A percentile compares a stretch with the other conserved stretches of the same genome.
Conservation (phyloP, 768 basidiomycete genomes). For the Agaricus bisporus region DNA sequence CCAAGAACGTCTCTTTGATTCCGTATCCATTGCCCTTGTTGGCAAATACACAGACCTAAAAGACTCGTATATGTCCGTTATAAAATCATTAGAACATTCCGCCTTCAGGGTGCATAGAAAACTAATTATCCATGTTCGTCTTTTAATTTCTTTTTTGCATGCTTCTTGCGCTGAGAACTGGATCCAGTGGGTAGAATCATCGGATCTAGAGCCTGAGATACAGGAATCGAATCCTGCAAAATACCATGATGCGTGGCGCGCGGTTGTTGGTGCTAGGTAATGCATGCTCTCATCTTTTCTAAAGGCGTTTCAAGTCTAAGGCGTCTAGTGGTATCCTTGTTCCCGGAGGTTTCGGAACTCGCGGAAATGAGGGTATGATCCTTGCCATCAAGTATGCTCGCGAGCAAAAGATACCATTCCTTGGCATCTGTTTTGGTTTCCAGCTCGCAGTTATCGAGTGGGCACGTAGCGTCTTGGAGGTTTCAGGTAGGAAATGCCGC, state of each 20-base stretch:
- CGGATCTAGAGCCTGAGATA: slow-evolving; percentile 77
- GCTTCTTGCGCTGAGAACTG: neutral
- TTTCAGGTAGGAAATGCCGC: slow-evolving; percentile 44
- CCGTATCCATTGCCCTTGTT: slow-evolving; percentile 84
- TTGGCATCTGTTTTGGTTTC: slow-evolving; percentile 97
- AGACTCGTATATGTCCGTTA: slow-evolving; percentile 98
- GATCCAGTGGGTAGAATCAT: slow-evolving; percentile 90
- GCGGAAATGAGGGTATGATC: slow-evolving; percentile 97
- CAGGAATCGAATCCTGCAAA: slow-evolving; percentile 76
- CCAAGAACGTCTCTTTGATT: slow-evolving; percentile 90
- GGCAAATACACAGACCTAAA: slow-evolving; percentile 97
- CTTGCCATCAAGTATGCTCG: slow-evolving; percentile 96
- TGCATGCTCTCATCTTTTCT: slow-evolving; percentile 16
- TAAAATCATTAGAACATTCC: slow-evolving; percentile 94
- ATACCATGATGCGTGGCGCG: slow-evolving; percentile 95
- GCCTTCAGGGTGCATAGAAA: slow-evolving; percentile 88
- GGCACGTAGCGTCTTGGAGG: slow-evolving; percentile 76
- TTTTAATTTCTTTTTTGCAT: neutral
- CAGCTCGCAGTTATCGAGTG: slow-evolving; percentile 96
- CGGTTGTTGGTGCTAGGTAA: slow-evolving; percentile 84
- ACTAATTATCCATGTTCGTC: slow-evolving; percentile 68
- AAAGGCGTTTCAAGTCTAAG: neutral
- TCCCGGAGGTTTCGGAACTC: slow-evolving; percentile 90
- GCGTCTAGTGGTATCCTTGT: slow-evolving; percentile 82
- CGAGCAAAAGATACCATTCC: slow-evolving; percentile 90